Evolutionary conservation across 768 basidiomycete genomes (phyloP), one percentile per base, ranked within the genome.

Genomic region (Lactarius trivialis): DNA sequence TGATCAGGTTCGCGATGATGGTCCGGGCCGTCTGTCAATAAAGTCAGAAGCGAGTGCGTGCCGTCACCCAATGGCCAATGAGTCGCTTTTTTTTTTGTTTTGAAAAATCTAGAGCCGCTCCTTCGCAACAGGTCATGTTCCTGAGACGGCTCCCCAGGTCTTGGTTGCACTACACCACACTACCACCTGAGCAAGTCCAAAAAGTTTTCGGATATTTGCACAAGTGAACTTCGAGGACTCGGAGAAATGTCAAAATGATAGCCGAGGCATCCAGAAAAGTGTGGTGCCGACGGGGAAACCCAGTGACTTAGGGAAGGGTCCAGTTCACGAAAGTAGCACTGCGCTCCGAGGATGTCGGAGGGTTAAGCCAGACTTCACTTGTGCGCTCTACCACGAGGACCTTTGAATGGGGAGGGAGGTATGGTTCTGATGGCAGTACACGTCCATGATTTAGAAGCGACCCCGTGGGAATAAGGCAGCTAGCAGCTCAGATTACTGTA

Each of bases 301-400:
- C n/a, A 52, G 28, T 32, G 30, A 33, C 51, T 52, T 58, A 52
- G n/a, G 21, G 49, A 49, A 19, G 41, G 26, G 14, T 30, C 24
- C 26, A 34, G 28, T 33, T n/a, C 49, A 43, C 26, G 41, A n/a
- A 33, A 41, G 56, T 28, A 26, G 56, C 33, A 17, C 34, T 28
- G 33, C 43, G 7, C 39, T 52, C 56, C 41, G 41, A 55, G 36
- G 19, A 52, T 26, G 37, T 45, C 51, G 28, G 61, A 41, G 21
- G 26, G 58, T 34, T 59, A 59, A 55, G 56, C 61, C 51, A 58
- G 56, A 54, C 33, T 11, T 21, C 12, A 26, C 52, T 54, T 14
- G 34, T 17, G 45, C 12, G n/a, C n/a, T 34, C 30, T 33, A 19
- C 19, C 24, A 55, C 4, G 21, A 49, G 34, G 43, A n/a, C 17